Conservation (phyloP, 257 asterid genomes). For the Przewalskia tangutica region DNA sequence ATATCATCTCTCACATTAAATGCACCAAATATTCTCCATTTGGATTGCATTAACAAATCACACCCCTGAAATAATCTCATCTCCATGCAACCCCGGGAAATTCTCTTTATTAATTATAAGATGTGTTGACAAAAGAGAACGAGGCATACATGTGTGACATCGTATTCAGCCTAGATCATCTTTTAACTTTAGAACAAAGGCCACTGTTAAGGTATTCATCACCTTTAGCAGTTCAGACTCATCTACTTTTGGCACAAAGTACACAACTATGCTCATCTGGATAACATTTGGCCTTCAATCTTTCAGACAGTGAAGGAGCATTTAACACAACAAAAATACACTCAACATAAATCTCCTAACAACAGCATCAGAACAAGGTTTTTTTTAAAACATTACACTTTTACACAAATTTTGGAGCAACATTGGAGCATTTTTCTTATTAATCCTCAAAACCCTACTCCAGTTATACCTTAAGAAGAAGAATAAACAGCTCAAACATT, state of each 20-base stretch:
- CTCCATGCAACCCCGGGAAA: not conserved
- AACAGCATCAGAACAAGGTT: too few species aligned
- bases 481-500: not conserved
- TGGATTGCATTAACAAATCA: not conserved
- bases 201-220: not conserved
- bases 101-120: not conserved
- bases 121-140: not conserved
- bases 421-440: not conserved
- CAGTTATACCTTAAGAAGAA: not conserved
- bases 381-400: too few species aligned
- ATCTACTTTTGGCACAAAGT: not conserved
- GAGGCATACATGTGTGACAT: not conserved
- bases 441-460: not conserved
- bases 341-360: too few species aligned
- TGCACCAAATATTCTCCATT: not conserved
- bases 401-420: too few species aligned
- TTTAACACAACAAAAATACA: too few species aligned
- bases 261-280: too few species aligned
- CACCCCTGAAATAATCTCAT: not conserved
- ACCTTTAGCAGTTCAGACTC: not conserved
- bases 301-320: too few species aligned
- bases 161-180: not conserved
- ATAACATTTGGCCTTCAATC: too few species aligned
- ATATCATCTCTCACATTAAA: not conserved
- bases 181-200: not conserved